Percentiles rank a stretch among this genome's conserved stretches.
Evolutionary conservation across 805 yeast species (phyloP).

Genomic region (Cyberlindnera euphorbiae): DNA sequence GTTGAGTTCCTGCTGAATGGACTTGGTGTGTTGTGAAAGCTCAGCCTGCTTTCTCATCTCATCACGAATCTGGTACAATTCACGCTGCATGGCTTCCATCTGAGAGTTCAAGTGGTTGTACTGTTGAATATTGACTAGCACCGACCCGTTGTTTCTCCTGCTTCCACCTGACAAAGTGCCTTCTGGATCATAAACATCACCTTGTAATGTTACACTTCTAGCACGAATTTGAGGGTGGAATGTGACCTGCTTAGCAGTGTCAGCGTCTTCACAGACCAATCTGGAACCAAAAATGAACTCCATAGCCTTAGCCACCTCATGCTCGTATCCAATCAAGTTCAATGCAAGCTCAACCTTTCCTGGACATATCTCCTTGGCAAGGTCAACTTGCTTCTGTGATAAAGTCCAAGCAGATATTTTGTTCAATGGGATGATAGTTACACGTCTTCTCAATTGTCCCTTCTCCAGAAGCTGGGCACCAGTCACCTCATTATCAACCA

Average conservation of each 20-base stretch:
- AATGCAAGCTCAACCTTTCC: slow-evolving; percentile 87
- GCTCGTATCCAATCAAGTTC: slow-evolving; percentile 69
- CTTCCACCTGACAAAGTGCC: slow-evolving; percentile 98
- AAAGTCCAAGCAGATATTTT: slow-evolving; percentile 65
- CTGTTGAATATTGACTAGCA: slow-evolving; percentile 61
- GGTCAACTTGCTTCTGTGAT: slow-evolving; percentile 43
- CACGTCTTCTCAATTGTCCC: slow-evolving; percentile 75
- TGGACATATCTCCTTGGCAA: slow-evolving; percentile 77
- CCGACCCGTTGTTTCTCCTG: slow-evolving; percentile 51
- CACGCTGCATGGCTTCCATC: slow-evolving; percentile 36
- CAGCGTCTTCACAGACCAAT: slow-evolving; percentile 82
- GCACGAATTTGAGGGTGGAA: slow-evolving; percentile 77
- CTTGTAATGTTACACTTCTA: slow-evolving; percentile 84
- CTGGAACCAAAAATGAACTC: slow-evolving; percentile 86
- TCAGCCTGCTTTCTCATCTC: slow-evolving; percentile 39
- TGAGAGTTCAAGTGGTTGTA: slow-evolving; percentile 44
- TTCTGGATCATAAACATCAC: slow-evolving; percentile 93
- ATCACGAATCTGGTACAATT: slow-evolving; percentile 35
- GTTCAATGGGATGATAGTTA: slow-evolving; percentile 88
- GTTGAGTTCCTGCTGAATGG: slow-evolving; percentile 54
- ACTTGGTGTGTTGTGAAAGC: slow-evolving; percentile 45
- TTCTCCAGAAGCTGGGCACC: slow-evolving; percentile 79
- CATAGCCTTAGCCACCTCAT: slow-evolving; percentile 75
- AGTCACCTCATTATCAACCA: slow-evolving; percentile 81
- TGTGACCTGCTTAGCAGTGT: slow-evolving; percentile 84